phyloP scores from a whole-genome alignment of 805 yeast genomes.

The Cyberlindnera sargentensis region DNA sequence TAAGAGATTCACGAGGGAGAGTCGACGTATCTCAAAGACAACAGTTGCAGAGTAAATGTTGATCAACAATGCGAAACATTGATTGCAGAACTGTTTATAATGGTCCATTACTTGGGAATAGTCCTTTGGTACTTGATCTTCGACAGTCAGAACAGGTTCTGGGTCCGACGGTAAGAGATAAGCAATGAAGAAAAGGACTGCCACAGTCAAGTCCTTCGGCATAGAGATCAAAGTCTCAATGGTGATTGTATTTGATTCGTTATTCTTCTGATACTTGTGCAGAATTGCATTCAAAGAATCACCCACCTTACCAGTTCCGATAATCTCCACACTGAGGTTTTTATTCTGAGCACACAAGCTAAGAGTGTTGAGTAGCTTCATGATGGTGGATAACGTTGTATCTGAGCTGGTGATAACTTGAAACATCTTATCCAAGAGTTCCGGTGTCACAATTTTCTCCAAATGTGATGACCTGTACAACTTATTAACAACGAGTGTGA shows the following conservation, averaged over 20 bases:
- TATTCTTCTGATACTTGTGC: slow-evolving; percentile 38
- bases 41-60: slow-evolving; percentile 68
- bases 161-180: slow-evolving; percentile 46
- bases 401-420: slow-evolving; percentile 25
- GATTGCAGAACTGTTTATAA: slow-evolving; percentile 32
- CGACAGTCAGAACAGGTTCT: slow-evolving; percentile 21
- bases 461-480: slow-evolving; percentile 39
- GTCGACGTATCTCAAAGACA: slow-evolving; percentile 55
- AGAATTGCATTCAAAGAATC: slow-evolving; percentile 42
- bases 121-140: slow-evolving; percentile 16
- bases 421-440: slow-evolving; percentile 29
- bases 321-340: slow-evolving; percentile 35
- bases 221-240: slow-evolving; percentile 69
- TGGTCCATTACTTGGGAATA: slow-evolving; percentile 21
- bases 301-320: slow-evolving; percentile 44
- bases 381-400: slow-evolving; percentile 23
- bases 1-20: slow-evolving; percentile 45
- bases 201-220: slow-evolving; percentile 56
- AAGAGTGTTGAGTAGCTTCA: slow-evolving; percentile 33
- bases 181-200: slow-evolving; percentile 49
- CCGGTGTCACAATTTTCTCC: slow-evolving; percentile 35
- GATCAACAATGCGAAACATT: slow-evolving; percentile 45
- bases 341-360: slow-evolving; percentile 35
- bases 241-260: slow-evolving; percentile 29
- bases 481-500: slow-evolving; percentile 49